Evolutionary conservation across 495 filamentous ascomycete species (phyloP).

Genomic region (Penicillium pancosmium): DNA sequence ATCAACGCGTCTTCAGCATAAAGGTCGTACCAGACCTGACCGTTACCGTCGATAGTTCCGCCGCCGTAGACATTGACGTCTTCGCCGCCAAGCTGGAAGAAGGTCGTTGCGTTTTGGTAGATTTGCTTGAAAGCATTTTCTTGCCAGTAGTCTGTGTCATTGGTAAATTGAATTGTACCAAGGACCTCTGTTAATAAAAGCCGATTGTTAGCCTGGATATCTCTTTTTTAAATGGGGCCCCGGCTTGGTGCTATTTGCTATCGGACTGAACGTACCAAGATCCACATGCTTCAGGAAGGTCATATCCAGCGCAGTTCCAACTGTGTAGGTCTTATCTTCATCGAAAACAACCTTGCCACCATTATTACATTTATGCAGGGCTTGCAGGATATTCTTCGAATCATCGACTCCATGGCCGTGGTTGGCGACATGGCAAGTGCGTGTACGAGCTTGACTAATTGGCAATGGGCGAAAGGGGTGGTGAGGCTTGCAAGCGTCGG

Average conservation of each 20-base stretch:
- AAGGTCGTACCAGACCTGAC: slow-evolving; percentile 71
- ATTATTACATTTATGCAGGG: slow-evolving; percentile 65
- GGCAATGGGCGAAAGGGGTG: slow-evolving; percentile 42
- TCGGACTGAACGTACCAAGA: slow-evolving; percentile 40
- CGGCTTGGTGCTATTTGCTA: not conserved
- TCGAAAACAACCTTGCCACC: slow-evolving; percentile 68
- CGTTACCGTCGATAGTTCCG: slow-evolving; percentile 66
- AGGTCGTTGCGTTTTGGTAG: slow-evolving; percentile 68
- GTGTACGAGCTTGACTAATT: slow-evolving; percentile 28
- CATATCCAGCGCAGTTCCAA: slow-evolving; percentile 67
- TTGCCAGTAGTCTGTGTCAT: slow-evolving; percentile 71
- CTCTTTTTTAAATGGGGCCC: not conserved
- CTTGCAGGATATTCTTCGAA: slow-evolving; percentile 57
- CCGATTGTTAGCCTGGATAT: not conserved
- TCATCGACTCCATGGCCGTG: slow-evolving; percentile 58
- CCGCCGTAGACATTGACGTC: slow-evolving; percentile 71
- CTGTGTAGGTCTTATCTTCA: slow-evolving; percentile 54
- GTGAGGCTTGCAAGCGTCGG: slow-evolving; percentile 33
- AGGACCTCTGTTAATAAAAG: slow-evolving; percentile 45
- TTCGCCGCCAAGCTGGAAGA: slow-evolving; percentile 69
- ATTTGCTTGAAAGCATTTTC: slow-evolving; percentile 58
- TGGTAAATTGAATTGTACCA: slow-evolving; percentile 60
- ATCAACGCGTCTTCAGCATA: slow-evolving; percentile 57
- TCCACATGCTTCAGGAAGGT: slow-evolving; percentile 67
- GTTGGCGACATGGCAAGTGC: slow-evolving; percentile 38